Conservation (phyloP, 805 yeast genomes). For the Brettanomyces bruxellensis region DNA sequence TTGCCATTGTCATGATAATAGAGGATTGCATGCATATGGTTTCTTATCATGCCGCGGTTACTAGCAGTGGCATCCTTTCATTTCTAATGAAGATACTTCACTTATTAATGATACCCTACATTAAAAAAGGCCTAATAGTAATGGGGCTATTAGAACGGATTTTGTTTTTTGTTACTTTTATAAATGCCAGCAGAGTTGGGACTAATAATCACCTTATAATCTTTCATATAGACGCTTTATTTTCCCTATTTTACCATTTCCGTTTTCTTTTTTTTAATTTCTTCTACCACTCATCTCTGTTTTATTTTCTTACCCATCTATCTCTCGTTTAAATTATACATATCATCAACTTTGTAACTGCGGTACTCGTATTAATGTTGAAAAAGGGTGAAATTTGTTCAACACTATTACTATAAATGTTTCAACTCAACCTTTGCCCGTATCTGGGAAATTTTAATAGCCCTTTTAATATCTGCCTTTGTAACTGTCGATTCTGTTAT, state of each 20-base stretch:
- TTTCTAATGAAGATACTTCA: not conserved
- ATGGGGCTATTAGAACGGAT: no score
- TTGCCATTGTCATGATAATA: no score
- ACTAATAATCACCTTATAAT: no score
- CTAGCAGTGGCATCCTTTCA: not conserved
- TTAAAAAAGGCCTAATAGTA: not conserved
- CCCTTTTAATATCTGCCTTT: slow-evolving; percentile 35
- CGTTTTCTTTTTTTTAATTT: not conserved
- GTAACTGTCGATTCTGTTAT: slow-evolving; percentile 27
- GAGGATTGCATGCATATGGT: no score
- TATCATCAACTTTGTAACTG: no score
- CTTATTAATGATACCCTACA: not conserved
- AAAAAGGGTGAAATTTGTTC: no score
- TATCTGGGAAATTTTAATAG: slow-evolving; percentile 37
- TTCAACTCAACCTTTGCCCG: slow-evolving; percentile 33
- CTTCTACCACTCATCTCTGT: not conserved
- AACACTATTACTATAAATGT: slow-evolving; percentile 4
- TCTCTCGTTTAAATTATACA: no score
- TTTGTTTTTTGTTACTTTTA: no score
- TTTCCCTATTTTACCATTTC: no score
- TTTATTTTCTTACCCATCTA: not conserved
- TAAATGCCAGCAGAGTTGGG: no score
- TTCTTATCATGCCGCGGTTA: not conserved
- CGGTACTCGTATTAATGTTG: no score
- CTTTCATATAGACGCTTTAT: no score